Conservation (phyloP, 306 rosid species). For the Leucaena leucocephala region DNA sequence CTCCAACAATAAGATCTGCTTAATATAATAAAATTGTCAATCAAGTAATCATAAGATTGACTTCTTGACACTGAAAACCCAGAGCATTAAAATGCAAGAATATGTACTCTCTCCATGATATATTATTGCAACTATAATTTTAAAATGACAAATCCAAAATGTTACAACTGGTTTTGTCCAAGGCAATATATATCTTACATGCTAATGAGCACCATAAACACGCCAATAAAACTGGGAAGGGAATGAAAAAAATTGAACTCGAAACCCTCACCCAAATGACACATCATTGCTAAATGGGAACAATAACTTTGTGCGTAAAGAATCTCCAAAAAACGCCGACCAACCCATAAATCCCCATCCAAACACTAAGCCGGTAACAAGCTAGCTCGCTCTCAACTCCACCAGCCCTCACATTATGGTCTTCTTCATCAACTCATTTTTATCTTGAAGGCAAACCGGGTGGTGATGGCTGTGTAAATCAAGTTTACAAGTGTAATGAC, state of each 20-base stretch:
- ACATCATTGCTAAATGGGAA: slow-evolving; percentile 56
- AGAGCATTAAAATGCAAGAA: slow-evolving; percentile 27
- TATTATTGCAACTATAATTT: slow-evolving; percentile 53
- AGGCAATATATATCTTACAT: slow-evolving; percentile 51
- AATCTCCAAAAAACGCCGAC: slow-evolving; percentile 65
- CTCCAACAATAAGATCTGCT: not conserved
- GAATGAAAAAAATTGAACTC: slow-evolving; percentile 39
- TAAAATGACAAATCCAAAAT: slow-evolving; percentile 45
- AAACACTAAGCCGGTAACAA: slow-evolving; percentile 55
- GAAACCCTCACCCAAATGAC: slow-evolving; percentile 55
- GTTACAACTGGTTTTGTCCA: slow-evolving; percentile 47
- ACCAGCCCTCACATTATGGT: slow-evolving; percentile 79
- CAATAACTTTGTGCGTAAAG: slow-evolving; percentile 76
- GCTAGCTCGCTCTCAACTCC: slow-evolving; percentile 60
- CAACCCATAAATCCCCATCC: slow-evolving; percentile 64
- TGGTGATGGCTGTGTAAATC: slow-evolving; percentile 62
- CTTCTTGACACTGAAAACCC: slow-evolving; percentile 12
- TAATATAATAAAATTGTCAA: not conserved
- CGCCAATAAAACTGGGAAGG: slow-evolving; percentile 54
- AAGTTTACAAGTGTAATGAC: slow-evolving; percentile 63
- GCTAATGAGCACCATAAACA: slow-evolving; percentile 45
- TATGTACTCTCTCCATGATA: slow-evolving; percentile 39
- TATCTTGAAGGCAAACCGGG: slow-evolving; percentile 43
- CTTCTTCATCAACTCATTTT: slow-evolving; percentile 45
- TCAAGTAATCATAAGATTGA: not conserved